Evolutionary conservation across 176 grass and related monocot species (phyloP).

Genomic region (Oryza brachyantha): DNA sequence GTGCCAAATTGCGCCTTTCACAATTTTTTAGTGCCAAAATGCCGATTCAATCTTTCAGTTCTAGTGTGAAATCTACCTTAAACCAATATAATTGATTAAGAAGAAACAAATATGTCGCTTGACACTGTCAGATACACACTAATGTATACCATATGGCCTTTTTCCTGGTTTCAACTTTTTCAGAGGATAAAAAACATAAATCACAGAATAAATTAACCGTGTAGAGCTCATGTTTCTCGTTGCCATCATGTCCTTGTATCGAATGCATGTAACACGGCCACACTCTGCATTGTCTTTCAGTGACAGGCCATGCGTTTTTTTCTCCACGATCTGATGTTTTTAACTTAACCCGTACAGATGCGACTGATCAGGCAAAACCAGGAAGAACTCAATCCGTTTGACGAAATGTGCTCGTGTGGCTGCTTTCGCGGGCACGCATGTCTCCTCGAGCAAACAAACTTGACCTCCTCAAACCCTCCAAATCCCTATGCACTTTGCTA

Average conservation of each 20-base stretch:
- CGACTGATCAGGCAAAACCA: neutral
- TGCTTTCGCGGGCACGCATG: neutral
- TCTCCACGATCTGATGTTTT: constrained; percentile 9
- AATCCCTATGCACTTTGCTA: neutral
- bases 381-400: constrained; percentile 21
- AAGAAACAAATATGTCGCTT: neutral
- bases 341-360: neutral
- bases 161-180: neutral
- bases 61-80: constrained; percentile 7
- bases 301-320: constrained; percentile 7
- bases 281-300: constrained; percentile 22
- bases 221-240: neutral
- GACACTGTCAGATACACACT: neutral
- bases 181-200: neutral
- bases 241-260: neutral
- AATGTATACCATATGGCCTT: neutral
- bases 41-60: neutral
- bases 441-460: constrained; percentile 55
- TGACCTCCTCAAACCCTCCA: constrained; percentile 5
- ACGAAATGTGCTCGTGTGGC: neutral
- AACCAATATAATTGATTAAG: neutral
- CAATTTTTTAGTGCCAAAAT: neutral
- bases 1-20: neutral
- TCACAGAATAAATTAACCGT: neutral
- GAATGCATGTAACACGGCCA: constrained; percentile 2